Evolutionary conservation across 2,329 filamentous ascomycete species (phyloP).

Genomic region (Botryosphaeria dothidea): DNA sequence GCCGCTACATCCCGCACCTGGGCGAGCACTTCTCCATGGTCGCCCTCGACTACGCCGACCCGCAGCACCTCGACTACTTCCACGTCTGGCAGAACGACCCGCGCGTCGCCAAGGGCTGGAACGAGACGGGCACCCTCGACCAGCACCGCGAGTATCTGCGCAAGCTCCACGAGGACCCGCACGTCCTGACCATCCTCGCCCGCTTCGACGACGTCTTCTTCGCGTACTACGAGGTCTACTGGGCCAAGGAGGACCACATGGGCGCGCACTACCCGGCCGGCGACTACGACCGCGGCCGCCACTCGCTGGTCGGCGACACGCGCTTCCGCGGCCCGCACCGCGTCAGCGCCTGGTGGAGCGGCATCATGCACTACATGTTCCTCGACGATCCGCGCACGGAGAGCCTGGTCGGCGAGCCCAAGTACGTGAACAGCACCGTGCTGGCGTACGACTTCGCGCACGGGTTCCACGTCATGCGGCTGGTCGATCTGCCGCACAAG

Average conservation of each 20-base stretch:
- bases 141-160: slow-evolving; percentile 73
- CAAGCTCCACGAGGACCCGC: slow-evolving; percentile 68
- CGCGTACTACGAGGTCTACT: slow-evolving; percentile 80
- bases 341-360: slow-evolving; percentile 60
- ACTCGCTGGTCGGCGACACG: slow-evolving; percentile 60
- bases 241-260: slow-evolving; percentile 66
- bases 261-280: slow-evolving; percentile 59
- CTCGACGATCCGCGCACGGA: slow-evolving; percentile 59
- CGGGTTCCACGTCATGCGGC: slow-evolving; percentile 71
- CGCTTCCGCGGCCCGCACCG: slow-evolving; percentile 57
- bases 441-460: slow-evolving; percentile 74
- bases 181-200: slow-evolving; percentile 69
- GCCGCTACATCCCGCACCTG: slow-evolving; percentile 75
- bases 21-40: slow-evolving; percentile 76
- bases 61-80: slow-evolving; percentile 68
- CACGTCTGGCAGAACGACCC: slow-evolving; percentile 83
- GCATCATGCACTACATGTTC: slow-evolving; percentile 61
- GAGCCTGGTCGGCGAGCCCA: slow-evolving; percentile 67
- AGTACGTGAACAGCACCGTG: slow-evolving; percentile 68
- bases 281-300: slow-evolving; percentile 60
- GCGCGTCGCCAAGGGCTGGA: slow-evolving; percentile 77
- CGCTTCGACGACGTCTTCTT: slow-evolving; percentile 71
- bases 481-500: slow-evolving; percentile 72
- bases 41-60: slow-evolving; percentile 65
- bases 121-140: slow-evolving; percentile 73